Evolutionary conservation across 495 filamentous ascomycete species (phyloP).

Genomic region (Aspergillus nidulans): DNA sequence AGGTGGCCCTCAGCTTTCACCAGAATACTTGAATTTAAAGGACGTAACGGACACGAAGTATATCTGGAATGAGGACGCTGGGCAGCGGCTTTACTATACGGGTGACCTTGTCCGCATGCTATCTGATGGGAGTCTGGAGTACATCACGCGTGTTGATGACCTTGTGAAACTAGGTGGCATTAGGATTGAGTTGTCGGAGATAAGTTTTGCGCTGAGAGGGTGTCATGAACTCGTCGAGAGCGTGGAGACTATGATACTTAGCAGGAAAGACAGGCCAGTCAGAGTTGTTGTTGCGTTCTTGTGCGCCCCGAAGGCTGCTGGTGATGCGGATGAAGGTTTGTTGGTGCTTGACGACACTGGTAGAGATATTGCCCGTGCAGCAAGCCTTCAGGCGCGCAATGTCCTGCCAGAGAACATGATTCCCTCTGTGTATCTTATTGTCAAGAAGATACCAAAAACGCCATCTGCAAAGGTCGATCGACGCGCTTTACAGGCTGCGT

Average conservation of each 20-base stretch:
- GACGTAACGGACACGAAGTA: slow-evolving; percentile 39
- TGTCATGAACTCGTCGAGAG: slow-evolving; percentile 29
- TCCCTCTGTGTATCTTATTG: slow-evolving; percentile 28
- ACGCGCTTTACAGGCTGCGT: slow-evolving; percentile 23
- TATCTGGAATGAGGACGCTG: slow-evolving; percentile 27
- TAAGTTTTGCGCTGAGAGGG: slow-evolving; percentile 27
- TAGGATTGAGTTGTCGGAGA: slow-evolving; percentile 36
- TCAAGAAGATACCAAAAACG: slow-evolving; percentile 28
- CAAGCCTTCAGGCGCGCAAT: slow-evolving; percentile 20
- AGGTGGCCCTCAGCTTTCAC: slow-evolving; percentile 37
- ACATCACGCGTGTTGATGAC: slow-evolving; percentile 37
- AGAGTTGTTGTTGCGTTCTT: slow-evolving; percentile 34
- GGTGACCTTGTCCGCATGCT: slow-evolving; percentile 48
- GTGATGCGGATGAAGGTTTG: slow-evolving; percentile 2
- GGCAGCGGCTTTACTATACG: slow-evolving; percentile 42
- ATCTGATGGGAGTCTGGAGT: slow-evolving; percentile 39
- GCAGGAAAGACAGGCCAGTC: slow-evolving; percentile 27
- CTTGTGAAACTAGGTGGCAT: slow-evolving; percentile 36
- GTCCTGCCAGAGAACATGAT: slow-evolving; percentile 32
- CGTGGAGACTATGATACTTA: slow-evolving; percentile 25
- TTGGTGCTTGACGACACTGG: slow-evolving; percentile 12
- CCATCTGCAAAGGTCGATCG: slow-evolving; percentile 33
- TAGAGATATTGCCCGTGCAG: slow-evolving; percentile 20
- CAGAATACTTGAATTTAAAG: slow-evolving; percentile 41
- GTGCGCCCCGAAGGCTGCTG: slow-evolving; percentile 17